Evolutionary conservation across 1,284 basidiomycete genomes (phyloP).

Genomic region (Meira nashicola): DNA sequence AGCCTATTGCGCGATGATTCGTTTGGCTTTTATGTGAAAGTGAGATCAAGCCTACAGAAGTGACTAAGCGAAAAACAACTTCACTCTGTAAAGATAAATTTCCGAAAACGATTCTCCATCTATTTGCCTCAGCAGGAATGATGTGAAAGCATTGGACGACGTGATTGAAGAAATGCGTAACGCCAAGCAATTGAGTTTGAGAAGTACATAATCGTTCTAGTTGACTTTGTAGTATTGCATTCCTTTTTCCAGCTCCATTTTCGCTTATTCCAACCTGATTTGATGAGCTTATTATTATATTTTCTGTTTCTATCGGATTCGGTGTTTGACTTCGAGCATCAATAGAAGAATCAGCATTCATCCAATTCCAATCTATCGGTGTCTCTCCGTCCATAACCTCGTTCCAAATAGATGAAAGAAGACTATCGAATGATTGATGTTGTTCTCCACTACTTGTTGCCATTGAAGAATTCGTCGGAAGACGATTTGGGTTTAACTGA

Average conservation of each 20-base stretch:
- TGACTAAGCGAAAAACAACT: slow-evolving; percentile 15
- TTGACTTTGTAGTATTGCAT: background rate
- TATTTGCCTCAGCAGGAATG: slow-evolving; percentile 18
- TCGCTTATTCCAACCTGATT: background rate
- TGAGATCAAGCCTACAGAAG: slow-evolving; percentile 17
- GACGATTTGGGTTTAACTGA: too few species aligned
- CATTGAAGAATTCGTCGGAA: too few species aligned
- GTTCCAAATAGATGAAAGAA: too few species aligned
- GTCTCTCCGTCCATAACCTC: too few species aligned
- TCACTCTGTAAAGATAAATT: slow-evolving; percentile 15
- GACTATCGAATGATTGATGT: too few species aligned
- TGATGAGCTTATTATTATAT: background rate
- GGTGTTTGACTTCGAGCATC: background rate
- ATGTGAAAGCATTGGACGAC: slow-evolving; percentile 21
- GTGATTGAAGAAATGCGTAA: slow-evolving; percentile 17
- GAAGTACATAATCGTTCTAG: background rate
- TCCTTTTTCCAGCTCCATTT: background rate
- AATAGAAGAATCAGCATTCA: background rate
- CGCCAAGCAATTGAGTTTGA: background rate
- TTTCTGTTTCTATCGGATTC: background rate
- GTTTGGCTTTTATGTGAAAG: slow-evolving; percentile 15
- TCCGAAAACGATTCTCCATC: slow-evolving; percentile 20
- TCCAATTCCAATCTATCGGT: too few species aligned
- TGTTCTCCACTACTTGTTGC: too few species aligned
- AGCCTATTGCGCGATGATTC: slow-evolving; percentile 12